Percentiles rank a stretch among this genome's conserved stretches.
Conservation (phyloP, 768 basidiomycete genomes). For the Cystobasidium tubakii region DNA sequence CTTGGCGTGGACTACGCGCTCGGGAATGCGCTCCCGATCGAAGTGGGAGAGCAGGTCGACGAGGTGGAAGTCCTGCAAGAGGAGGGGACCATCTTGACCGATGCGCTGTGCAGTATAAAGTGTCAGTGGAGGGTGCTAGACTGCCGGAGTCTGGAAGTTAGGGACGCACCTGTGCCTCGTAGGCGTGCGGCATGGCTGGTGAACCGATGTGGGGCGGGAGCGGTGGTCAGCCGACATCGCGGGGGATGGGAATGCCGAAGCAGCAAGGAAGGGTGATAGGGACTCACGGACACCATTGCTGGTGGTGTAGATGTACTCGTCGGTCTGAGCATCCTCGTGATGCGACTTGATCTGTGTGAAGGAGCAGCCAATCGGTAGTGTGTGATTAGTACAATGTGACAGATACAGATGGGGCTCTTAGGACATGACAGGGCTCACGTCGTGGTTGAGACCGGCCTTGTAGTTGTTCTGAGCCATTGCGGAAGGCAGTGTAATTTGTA, state of each 20-base stretch:
- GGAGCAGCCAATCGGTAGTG: not conserved
- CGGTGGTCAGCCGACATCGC: not conserved
- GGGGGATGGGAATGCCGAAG: not conserved
- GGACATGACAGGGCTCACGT: not conserved
- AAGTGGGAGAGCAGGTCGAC: constrained; percentile 82
- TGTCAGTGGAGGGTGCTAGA: not conserved
- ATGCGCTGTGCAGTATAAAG: constrained; percentile 57
- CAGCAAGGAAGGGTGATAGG: not conserved
- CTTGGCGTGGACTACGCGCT: constrained; percentile 74
- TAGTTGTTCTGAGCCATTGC: constrained; percentile 10
- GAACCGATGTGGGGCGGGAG: not conserved
- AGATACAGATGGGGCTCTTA: not conserved
- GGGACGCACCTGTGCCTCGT: constrained; percentile 18
- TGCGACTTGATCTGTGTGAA: constrained; percentile 11
- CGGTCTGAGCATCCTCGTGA: constrained; percentile 27
- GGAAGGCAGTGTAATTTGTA: not conserved
- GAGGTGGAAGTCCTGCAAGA: constrained; percentile 82
- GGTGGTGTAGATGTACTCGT: constrained; percentile 30
- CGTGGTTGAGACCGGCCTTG: constrained; percentile 26
- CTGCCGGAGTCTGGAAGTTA: not conserved
- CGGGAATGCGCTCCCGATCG: constrained; percentile 48
- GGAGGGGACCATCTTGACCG: constrained; percentile 68
- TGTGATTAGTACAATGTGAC: not conserved
- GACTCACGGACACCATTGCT: constrained; percentile 36
- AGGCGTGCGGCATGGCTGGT: constrained; percentile 29